Base-by-base conservation (phyloP, 345 rosid species). In the Cardiospermum halicacabum region DNA sequence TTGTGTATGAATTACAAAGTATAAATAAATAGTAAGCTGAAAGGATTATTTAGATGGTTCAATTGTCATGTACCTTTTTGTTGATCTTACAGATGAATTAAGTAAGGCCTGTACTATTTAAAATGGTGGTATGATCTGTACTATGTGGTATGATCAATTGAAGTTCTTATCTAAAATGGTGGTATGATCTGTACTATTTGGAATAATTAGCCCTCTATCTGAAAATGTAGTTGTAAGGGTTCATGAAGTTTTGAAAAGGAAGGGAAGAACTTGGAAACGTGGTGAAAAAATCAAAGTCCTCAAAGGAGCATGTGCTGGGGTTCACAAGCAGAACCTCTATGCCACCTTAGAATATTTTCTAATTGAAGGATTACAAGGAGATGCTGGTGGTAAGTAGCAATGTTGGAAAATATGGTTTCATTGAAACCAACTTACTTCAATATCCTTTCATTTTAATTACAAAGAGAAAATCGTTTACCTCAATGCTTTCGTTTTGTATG, bases 351-450 rank as follows among this genome's bases (percentile, higher is more conserved):
- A 89, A 62, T 75, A 83, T 76, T 82, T 89, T 60, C 18, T 85
- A 60, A 71, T 89, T 65, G 93, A 80, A 81, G 93, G 96, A 40
- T 66, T 85, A 48, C 80, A 67, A 58, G 93, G 82, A 53, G 96
- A 89, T 65, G 76, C 83, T 42, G 88, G 93, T 55, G 93, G 96
- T 89, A 69, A 69, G 82, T 58, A 53, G 45, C 58, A 39, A 60
- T 50, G 28, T 32, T 16, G 54, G 25, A 2, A 37, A 34, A 27
- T 45, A 69, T 53, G 10, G 9, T 39, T 9, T 19, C 45, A 63
- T 64, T 37, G 53, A 25, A 24, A n/a, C n/a, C n/a, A n/a, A n/a
- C n/a, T n/a, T n/a, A n/a, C n/a, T 28, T 57, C 56, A 47, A 42
- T 42, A 19, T 36, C 49, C 15, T n/a, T 34, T 34, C 16, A 53